phyloP scores from a whole-genome alignment of 139 green algal genomes.

The Trebouxia sp. region DNA sequence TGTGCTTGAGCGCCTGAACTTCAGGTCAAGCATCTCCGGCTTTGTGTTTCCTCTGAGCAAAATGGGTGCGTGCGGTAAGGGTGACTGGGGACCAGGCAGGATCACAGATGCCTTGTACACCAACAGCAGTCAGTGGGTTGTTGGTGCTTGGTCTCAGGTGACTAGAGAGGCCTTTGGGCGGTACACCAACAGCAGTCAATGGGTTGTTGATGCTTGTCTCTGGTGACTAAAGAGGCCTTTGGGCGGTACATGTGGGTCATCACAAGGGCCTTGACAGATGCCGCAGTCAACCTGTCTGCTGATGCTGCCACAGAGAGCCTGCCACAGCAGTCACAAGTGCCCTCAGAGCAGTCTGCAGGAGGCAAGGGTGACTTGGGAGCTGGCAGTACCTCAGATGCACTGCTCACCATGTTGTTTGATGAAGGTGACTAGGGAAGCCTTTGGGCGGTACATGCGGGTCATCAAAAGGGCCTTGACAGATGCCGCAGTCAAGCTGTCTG shows the following conservation, averaged over 20 bases:
- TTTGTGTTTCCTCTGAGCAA: no score
- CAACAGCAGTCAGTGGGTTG: no score
- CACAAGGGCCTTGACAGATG: constrained; percentile 42
- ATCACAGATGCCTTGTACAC: no score
- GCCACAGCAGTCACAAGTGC: not conserved
- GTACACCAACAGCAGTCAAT: no score
- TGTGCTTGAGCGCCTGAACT: no score
- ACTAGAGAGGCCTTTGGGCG: no score
- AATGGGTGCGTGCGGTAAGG: no score
- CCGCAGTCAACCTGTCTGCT: constrained; percentile 43
- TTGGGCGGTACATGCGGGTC: constrained; percentile 29
- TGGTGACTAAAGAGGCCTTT: constrained; percentile 32
- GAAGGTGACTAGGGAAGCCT: constrained; percentile 35
- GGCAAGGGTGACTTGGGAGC: not conserved
- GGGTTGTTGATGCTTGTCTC: no score
- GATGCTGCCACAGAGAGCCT: constrained; percentile 37
- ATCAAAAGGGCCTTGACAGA: constrained; percentile 46
- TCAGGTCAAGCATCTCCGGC: no score
- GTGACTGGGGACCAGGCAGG: no score
- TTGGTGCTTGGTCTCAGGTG: no score
- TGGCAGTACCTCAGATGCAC: no score
- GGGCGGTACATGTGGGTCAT: constrained; percentile 12
- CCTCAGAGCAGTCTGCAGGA: not conserved
- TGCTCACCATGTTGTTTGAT: not conserved
- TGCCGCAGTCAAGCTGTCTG: constrained; percentile 45